These are phyloP conservation scores for Phanerochaete sordida DNA, from an alignment of 768 basidiomycete genomes.

Conservation along the genomic window DNA sequence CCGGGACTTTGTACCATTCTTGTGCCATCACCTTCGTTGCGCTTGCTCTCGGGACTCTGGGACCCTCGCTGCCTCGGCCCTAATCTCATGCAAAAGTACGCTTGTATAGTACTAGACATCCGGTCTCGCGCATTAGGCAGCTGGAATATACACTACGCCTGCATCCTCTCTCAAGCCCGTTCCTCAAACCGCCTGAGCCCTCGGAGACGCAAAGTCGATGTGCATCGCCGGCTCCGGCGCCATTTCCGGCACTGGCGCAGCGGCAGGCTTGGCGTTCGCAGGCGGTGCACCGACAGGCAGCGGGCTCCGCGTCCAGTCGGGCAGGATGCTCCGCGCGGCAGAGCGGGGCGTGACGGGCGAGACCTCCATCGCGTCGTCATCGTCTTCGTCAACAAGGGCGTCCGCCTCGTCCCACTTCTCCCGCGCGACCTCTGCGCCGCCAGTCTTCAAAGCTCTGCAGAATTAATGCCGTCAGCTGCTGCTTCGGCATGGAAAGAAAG, in stretches of 20 bases:
- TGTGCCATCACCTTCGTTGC: background rate
- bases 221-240: background rate
- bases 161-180: background rate
- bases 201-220: constrained; percentile 8
- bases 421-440: constrained; percentile 74
- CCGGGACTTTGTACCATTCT: background rate
- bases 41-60: background rate
- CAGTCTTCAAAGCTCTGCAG: constrained; percentile 76
- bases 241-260: constrained; percentile 5
- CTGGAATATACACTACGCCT: background rate
- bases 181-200: constrained; percentile 14
- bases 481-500: background rate
- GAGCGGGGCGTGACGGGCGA: constrained; percentile 23
- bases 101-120: background rate
- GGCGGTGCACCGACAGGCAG: constrained; percentile 63
- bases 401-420: constrained; percentile 85
- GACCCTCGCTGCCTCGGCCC: background rate
- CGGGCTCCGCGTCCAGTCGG: constrained; percentile 77
- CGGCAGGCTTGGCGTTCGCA: constrained; percentile 26
- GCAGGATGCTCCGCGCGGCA: constrained; percentile 46
- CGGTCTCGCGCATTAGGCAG: background rate
- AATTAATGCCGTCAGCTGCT: background rate
- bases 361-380: constrained; percentile 30
- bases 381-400: constrained; percentile 34
- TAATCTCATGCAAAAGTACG: background rate